Base-by-base conservation (phyloP, 1,284 basidiomycete genomes). In the Fomitopsis betulina region DNA sequence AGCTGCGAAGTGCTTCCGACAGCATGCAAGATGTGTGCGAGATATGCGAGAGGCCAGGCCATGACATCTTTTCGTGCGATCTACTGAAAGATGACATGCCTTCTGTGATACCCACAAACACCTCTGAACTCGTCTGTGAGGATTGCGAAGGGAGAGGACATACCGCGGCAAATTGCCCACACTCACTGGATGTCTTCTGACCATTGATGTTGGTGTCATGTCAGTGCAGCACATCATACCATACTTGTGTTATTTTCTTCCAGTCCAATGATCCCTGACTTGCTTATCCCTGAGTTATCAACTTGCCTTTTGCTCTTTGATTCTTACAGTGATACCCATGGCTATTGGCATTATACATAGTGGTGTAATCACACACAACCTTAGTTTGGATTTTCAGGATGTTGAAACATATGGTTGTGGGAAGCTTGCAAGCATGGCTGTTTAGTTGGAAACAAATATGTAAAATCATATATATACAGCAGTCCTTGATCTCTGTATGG, bases 51-150 rank as follows among this genome's bases (percentile, higher is more conserved):
- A 78, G 81, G 62, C 83, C 84, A 0, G 91, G 89, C 3, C 92
- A 94, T 68, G 91, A 93, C 66, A 89, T 92, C 58, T 91, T 91
- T 71, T 86, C 80, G 42, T 93, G 91, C 67, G 83, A 85, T 63
- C 76, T 91, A 47, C 73, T 84, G 21, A 79, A 79, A 60, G 80
- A 76, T 59, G 21, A 60, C 19, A 23, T 51, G 49, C 49, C 30
- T 10, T 51, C 49, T 19, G 32, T 4, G 5, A 19, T 8, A 19
- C 15, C n/a, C 10, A 33, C 45, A 7, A 35, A 19, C n/a, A 15
- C 49, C 1, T 6, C n/a, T 19, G 77, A 81, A 57, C 64, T 83
- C 45, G 86, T 82, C 67, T 93, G 90, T 67, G 86, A 85, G 56
- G 90, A 93, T 63, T 93, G 90, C 66, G 91, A 92, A 71, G 80